phyloP scores from a whole-genome alignment of 2,329 filamentous ascomycete species.

The Calonectria pseudoturangicola region DNA sequence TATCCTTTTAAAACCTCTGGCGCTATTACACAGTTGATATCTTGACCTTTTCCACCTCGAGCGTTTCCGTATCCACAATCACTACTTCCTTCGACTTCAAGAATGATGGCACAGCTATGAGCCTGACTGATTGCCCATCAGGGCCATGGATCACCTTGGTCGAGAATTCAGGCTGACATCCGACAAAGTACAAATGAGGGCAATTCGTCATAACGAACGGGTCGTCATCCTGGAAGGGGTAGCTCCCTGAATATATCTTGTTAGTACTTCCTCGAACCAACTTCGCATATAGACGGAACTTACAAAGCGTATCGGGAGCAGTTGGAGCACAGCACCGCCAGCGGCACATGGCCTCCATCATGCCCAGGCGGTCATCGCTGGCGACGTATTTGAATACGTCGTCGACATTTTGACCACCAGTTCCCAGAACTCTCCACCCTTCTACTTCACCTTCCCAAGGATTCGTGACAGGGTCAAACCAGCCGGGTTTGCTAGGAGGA shows the following conservation, averaged over 20 bases:
- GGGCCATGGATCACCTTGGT: constrained; percentile 81
- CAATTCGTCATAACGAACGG: constrained; percentile 90
- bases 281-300: constrained; percentile 59
- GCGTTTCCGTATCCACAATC: constrained; percentile 88
- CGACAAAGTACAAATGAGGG: constrained; percentile 93
- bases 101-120: constrained; percentile 91
- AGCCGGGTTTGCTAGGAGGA: constrained; percentile 72
- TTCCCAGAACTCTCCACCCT: constrained; percentile 90
- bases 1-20: neutral
- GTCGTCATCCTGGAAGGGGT: constrained; percentile 95
- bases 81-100: constrained; percentile 85
- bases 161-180: constrained; percentile 87
- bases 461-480: constrained; percentile 94
- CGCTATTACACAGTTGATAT: constrained; percentile 60
- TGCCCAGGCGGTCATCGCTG: constrained; percentile 83
- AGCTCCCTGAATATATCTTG: constrained; percentile 80
- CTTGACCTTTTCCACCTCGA: constrained; percentile 84
- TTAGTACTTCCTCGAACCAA: constrained; percentile 40
- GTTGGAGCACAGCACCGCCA: constrained; percentile 96
- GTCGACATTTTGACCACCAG: constrained; percentile 93
- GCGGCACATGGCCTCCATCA: constrained; percentile 95
- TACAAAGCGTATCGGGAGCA: constrained; percentile 95
- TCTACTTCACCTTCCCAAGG: constrained; percentile 94
- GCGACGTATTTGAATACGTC: constrained; percentile 95
- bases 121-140: constrained; percentile 81